Percentiles rank a stretch among this genome's conserved stretches.
phyloP scores from a whole-genome alignment of 1,284 basidiomycete species.

The Cryptococcus neoformans region DNA sequence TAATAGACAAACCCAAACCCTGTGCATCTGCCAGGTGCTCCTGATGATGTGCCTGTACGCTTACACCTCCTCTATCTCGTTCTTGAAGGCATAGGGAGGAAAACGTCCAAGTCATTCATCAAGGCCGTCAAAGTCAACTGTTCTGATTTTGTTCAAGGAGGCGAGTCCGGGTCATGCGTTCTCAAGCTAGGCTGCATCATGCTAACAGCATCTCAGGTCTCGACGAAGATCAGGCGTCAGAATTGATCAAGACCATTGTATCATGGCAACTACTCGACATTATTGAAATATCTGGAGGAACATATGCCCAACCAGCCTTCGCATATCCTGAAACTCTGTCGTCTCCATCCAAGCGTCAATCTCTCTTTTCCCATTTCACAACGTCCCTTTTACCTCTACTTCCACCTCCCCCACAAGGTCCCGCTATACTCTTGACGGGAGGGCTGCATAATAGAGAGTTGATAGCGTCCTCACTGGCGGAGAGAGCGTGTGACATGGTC shows the following conservation, averaged over 20 bases:
- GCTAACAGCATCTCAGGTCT: slow-evolving; percentile 17
- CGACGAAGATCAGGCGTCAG: slow-evolving; percentile 30
- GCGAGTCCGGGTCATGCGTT: slow-evolving; percentile 39
- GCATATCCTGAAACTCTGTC: slow-evolving; percentile 11
- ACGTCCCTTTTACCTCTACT: slow-evolving; percentile 32
- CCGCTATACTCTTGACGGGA: slow-evolving; percentile 44
- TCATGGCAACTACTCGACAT: slow-evolving; percentile 54
- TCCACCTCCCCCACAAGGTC: slow-evolving; percentile 31
- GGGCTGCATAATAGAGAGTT: slow-evolving; percentile 36
- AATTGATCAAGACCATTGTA: slow-evolving; percentile 41
- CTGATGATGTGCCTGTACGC: slow-evolving; percentile 37
- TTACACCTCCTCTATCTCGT: slow-evolving; percentile 67
- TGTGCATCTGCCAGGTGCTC: slow-evolving; percentile 60
- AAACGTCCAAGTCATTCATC: slow-evolving; percentile 62
- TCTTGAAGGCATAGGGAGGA: slow-evolving; percentile 59
- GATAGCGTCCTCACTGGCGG: slow-evolving; percentile 29
- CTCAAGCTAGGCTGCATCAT: background rate
- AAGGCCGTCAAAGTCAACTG: slow-evolving; percentile 85
- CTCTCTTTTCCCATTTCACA: slow-evolving; percentile 43
- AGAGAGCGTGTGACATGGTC: slow-evolving; percentile 36
- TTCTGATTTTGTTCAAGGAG: slow-evolving; percentile 68
- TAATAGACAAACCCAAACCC: slow-evolving; percentile 61
- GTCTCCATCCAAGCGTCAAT: slow-evolving; percentile 26
- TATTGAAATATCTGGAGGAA: slow-evolving; percentile 47
- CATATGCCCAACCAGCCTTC: slow-evolving; percentile 37